Evolutionary conservation across 169 alveolate species (phyloP).

Genomic region (Plasmodium billcollinsi): DNA sequence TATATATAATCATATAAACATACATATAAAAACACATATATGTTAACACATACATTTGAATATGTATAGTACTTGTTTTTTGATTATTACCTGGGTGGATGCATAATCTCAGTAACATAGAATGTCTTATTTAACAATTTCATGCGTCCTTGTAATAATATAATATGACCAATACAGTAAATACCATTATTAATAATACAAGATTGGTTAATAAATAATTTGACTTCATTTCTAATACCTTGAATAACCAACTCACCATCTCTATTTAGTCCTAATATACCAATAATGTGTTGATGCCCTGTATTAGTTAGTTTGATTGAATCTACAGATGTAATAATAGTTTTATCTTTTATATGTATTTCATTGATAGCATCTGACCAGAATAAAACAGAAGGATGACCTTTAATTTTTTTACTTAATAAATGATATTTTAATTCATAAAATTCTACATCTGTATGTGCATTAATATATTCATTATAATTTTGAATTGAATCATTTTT

Average conservation of each 20-base stretch:
- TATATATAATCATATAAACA: background rate
- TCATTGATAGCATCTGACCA: conserved; percentile 72
- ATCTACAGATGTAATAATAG: conserved; percentile 78
- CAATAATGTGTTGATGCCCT: conserved; percentile 80
- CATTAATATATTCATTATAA: conserved; percentile 52
- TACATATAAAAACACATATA: background rate
- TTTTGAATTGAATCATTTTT: conserved; percentile 30
- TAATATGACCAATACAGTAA: conserved; percentile 82
- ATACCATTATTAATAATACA: conserved; percentile 79
- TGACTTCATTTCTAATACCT: conserved; percentile 79
- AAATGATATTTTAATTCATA: conserved; percentile 62
- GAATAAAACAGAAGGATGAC: conserved; percentile 64
- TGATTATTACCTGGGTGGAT: conserved; percentile 80
- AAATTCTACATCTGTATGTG: conserved; percentile 79
- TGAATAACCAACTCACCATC: conserved; percentile 83
- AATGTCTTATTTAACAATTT: conserved; percentile 70
- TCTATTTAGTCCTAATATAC: conserved; percentile 79
- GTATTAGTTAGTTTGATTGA: conserved; percentile 78
- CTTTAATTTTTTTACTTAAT: conserved; percentile 48
- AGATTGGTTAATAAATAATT: conserved; percentile 56
- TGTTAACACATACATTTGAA: background rate
- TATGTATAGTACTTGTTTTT: background rate
- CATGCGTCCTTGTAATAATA: conserved; percentile 78
- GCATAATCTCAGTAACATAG: conserved; percentile 80
- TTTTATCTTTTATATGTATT: conserved; percentile 40